Evolutionary conservation across 2,329 filamentous ascomycete genomes (phyloP).

Genomic region (Penicillium psychrosexuale): DNA sequence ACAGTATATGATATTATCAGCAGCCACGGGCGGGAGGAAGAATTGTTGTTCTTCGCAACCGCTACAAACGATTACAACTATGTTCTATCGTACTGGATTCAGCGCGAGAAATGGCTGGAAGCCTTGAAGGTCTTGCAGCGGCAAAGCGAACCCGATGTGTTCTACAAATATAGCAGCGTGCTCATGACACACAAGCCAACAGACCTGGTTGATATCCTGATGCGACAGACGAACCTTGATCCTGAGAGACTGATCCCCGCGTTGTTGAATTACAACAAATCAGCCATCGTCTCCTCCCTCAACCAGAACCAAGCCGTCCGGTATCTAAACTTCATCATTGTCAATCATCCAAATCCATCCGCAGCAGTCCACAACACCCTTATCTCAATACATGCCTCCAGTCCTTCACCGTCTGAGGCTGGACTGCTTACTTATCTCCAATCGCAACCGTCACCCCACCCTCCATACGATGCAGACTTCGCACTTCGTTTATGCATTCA

Average conservation of each 20-base stretch:
- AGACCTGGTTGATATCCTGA: slow-evolving; percentile 90
- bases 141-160: slow-evolving; percentile 87
- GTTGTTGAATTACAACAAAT: slow-evolving; percentile 85
- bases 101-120: slow-evolving; percentile 86
- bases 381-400: slow-evolving; percentile 90
- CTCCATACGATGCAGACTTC: slow-evolving; percentile 91
- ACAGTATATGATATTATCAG: slow-evolving; percentile 95
- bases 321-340: slow-evolving; percentile 90
- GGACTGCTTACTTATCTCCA: slow-evolving; percentile 85
- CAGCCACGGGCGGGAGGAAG: slow-evolving; percentile 89
- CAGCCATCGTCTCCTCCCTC: slow-evolving; percentile 59
- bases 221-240: slow-evolving; percentile 82
- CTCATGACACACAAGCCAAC: slow-evolving; percentile 83
- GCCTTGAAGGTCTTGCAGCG: slow-evolving; percentile 85
- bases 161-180: slow-evolving; percentile 96
- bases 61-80: slow-evolving; percentile 90
- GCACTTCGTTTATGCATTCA: slow-evolving; percentile 93
- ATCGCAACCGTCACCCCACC: slow-evolving; percentile 79
- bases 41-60: slow-evolving; percentile 86
- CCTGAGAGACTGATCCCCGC: slow-evolving; percentile 88
- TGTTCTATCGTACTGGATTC: slow-evolving; percentile 94
- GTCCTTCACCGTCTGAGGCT: slow-evolving; percentile 77
- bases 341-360: slow-evolving; percentile 70
- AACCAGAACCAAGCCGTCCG: slow-evolving; percentile 84
- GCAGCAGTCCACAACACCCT: slow-evolving; percentile 95